phyloP scores from a whole-genome alignment of 2,329 filamentous ascomycete genomes.

The Colletotrichum lupini region DNA sequence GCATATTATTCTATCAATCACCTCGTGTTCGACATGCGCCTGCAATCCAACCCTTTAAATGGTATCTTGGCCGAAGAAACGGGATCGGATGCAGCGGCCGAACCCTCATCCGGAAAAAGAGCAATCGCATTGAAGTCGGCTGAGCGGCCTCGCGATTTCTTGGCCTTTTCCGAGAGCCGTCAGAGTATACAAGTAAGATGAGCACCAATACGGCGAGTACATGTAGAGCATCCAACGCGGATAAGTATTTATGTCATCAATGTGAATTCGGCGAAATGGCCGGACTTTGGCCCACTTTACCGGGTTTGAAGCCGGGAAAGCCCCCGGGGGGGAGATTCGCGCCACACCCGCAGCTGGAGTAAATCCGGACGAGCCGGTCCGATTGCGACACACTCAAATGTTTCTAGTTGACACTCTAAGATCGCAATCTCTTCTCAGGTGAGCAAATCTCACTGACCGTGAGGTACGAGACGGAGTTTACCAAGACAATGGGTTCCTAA shows the following conservation, averaged over 20 bases:
- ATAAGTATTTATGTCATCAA: neutral
- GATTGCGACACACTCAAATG: neutral
- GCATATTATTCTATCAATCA: slow-evolving; percentile 5
- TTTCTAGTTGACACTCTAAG: neutral
- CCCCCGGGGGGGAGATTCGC: neutral
- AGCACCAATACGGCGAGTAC: neutral
- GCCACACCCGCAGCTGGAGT: neutral
- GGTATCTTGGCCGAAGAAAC: neutral
- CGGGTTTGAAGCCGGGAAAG: neutral
- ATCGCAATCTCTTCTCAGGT: neutral
- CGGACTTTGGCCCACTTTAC: neutral
- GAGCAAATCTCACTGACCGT: neutral
- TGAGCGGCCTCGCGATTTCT: neutral
- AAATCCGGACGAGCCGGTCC: neutral
- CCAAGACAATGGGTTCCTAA: no score
- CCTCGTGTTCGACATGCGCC: slow-evolving; percentile 10
- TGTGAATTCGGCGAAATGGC: neutral
- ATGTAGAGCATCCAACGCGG: neutral
- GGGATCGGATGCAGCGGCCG: slow-evolving; percentile 6
- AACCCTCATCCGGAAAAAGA: neutral
- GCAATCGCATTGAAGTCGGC: neutral
- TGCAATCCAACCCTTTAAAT: neutral
- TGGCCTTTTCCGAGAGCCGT: neutral
- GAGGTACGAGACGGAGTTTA: no score
- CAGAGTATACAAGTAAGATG: no score